phyloP scores from a whole-genome alignment of 306 rosid species.

The Comarum palustre region DNA sequence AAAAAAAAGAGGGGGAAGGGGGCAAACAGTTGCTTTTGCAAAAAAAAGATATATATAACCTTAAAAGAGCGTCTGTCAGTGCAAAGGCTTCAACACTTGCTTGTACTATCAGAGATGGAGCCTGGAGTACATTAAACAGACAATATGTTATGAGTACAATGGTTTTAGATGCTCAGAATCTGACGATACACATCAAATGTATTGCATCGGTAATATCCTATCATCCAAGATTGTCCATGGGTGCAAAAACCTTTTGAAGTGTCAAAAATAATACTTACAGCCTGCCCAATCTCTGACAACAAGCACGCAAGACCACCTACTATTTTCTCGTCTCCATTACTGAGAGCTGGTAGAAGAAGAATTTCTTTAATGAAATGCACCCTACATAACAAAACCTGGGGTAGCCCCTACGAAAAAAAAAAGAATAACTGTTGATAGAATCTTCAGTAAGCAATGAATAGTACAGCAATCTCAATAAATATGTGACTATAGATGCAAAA shows the following conservation, averaged over 20 bases:
- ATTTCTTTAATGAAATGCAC: slow-evolving; percentile 76
- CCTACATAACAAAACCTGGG: slow-evolving; percentile 78
- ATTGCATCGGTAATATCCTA: not conserved
- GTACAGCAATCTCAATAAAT: not conserved
- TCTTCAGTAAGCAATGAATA: slow-evolving; percentile 19
- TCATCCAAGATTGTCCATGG: not conserved
- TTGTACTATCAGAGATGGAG: slow-evolving; percentile 83
- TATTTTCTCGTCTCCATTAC: slow-evolving; percentile 67
- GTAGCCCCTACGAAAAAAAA: slow-evolving; percentile 73
- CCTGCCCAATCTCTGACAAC: slow-evolving; percentile 93
- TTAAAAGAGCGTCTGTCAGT: slow-evolving; percentile 76
- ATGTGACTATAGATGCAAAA: not conserved
- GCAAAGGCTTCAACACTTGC: slow-evolving; percentile 82
- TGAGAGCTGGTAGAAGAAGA: slow-evolving; percentile 84
- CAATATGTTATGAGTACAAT: slow-evolving; percentile 25
- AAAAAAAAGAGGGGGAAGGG: not conserved
- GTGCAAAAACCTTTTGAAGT: slow-evolving; percentile 4
- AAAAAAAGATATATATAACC: slow-evolving; percentile 43
- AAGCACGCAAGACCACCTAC: slow-evolving; percentile 89
- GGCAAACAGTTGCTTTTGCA: not conserved
- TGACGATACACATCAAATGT: slow-evolving; percentile 1
- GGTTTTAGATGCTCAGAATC: not conserved
- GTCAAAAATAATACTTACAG: slow-evolving; percentile 53
- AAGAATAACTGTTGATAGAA: slow-evolving; percentile 32
- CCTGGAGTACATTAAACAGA: slow-evolving; percentile 50